These are phyloP conservation scores for Staphylotrichum longicolle DNA, from an alignment of 495 filamentous ascomycete species.

Conservation along the genomic window DNA sequence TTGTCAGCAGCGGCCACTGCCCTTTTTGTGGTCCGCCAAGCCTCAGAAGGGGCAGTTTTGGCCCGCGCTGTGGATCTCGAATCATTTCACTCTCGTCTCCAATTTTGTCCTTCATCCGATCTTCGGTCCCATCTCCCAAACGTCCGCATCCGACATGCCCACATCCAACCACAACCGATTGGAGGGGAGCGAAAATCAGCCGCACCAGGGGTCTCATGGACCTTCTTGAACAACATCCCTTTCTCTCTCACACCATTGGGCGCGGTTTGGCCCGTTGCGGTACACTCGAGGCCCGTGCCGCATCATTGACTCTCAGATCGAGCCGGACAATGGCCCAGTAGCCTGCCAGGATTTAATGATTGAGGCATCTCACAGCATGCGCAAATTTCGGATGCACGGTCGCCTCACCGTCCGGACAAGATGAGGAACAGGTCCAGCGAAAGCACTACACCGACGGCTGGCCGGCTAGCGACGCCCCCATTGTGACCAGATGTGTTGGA, in stretches of 20 bases:
- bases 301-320: background rate
- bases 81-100: too few species aligned
- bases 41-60: too few species aligned
- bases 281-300: conserved; percentile 3
- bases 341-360: background rate
- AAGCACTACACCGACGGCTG: too few species aligned
- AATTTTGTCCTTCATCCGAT: too few species aligned
- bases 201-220: too few species aligned
- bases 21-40: background rate
- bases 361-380: background rate
- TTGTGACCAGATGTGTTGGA: conserved; percentile 9
- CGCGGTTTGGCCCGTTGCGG: conserved; percentile 16
- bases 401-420: too few species aligned
- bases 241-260: background rate
- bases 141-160: too few species aligned
- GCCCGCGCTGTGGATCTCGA: too few species aligned
- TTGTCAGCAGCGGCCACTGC: background rate
- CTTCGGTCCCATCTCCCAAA: too few species aligned
- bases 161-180: too few species aligned
- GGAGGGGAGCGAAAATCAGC: background rate
- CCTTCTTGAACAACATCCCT: too few species aligned
- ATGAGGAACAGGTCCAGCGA: too few species aligned
- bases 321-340: background rate
- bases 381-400: background rate
- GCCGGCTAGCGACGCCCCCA: background rate